A percentile compares a stretch with the other conserved stretches of the same genome.
phyloP scores from a whole-genome alignment of 2,329 filamentous ascomycete species.

The Aspergillus novofumigatus region DNA sequence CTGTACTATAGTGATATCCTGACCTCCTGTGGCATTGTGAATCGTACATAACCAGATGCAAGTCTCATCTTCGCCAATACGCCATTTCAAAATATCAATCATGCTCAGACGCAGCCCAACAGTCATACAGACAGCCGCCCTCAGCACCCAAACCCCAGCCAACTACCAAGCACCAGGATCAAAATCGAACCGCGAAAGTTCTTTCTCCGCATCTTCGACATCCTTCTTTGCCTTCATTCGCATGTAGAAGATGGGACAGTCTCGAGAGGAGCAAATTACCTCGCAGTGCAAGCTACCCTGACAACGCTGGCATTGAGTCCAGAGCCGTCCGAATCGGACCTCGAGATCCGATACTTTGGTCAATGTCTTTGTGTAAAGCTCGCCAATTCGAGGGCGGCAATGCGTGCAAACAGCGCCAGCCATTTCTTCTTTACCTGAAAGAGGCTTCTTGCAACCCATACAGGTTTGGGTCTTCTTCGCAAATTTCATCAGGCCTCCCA shows the following conservation, averaged over 20 bases:
- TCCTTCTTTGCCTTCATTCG: slow-evolving; percentile 99
- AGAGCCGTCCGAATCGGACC: slow-evolving; percentile 84
- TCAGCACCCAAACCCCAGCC: neutral
- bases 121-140: slow-evolving; percentile 12
- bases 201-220: slow-evolving; percentile 88
- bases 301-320: slow-evolving; percentile 97
- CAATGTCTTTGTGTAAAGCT: slow-evolving; percentile 89
- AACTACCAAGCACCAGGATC: slow-evolving; percentile 67
- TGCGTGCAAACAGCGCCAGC: slow-evolving; percentile 83
- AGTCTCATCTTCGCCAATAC: slow-evolving; percentile 7
- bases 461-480: slow-evolving; percentile 96
- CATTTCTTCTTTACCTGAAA: slow-evolving; percentile 72
- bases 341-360: slow-evolving; percentile 88
- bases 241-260: slow-evolving; percentile 99
- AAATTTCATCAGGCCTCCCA: slow-evolving; percentile 97
- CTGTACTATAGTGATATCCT: neutral
- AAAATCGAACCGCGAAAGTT: slow-evolving; percentile 82
- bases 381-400: slow-evolving; percentile 78
- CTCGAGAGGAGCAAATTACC: slow-evolving; percentile 92
- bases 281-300: slow-evolving; percentile 98
- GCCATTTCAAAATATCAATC: slow-evolving; percentile 4
- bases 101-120: neutral
- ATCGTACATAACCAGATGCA: neutral
- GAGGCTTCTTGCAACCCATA: slow-evolving; percentile 98
- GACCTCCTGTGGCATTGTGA: neutral